Conservation (phyloP, 2,329 filamentous ascomycete species). For the Colletotrichum trifolii region DNA sequence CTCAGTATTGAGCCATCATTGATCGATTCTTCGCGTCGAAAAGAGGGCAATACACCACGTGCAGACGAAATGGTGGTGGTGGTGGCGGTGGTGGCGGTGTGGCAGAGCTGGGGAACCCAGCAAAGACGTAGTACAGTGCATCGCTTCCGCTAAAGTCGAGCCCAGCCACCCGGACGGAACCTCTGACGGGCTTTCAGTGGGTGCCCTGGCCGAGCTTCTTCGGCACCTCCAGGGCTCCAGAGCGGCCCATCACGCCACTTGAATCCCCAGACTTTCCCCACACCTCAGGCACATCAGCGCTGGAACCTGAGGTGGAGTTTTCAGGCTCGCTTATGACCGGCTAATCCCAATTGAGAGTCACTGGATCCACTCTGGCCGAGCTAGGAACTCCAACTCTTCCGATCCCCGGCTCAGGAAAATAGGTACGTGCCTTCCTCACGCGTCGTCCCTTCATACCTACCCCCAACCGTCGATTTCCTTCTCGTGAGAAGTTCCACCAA, state of each 20-base stretch:
- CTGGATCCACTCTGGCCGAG: neutral
- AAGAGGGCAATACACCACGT: too few relatives aligned
- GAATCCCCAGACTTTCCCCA: slow-evolving; percentile 37
- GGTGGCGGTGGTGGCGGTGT: too few relatives aligned
- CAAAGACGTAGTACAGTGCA: neutral
- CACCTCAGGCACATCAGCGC: neutral
- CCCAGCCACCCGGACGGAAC: neutral
- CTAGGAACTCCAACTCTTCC: slow-evolving; percentile 12
- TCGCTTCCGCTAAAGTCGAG: neutral
- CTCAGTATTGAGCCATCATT: too few relatives aligned
- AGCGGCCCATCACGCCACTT: slow-evolving; percentile 35
- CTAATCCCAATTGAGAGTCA: neutral
- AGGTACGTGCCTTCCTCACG: neutral
- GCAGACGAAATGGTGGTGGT: too few relatives aligned
- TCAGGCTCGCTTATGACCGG: neutral
- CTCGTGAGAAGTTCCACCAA: slow-evolving; percentile 33
- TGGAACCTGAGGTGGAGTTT: too few relatives aligned
- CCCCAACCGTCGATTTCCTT: slow-evolving; percentile 7
- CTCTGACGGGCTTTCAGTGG: neutral
- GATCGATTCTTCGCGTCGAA: too few relatives aligned
- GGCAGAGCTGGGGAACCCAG: too few relatives aligned
- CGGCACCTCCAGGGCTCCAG: slow-evolving; percentile 5
- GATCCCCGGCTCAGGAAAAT: slow-evolving; percentile 9
- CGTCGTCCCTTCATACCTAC: neutral
- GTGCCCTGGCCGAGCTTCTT: neutral